phyloP scores from a whole-genome alignment of 2,329 filamentous ascomycete genomes.

The Aureobasidium melanogenum region DNA sequence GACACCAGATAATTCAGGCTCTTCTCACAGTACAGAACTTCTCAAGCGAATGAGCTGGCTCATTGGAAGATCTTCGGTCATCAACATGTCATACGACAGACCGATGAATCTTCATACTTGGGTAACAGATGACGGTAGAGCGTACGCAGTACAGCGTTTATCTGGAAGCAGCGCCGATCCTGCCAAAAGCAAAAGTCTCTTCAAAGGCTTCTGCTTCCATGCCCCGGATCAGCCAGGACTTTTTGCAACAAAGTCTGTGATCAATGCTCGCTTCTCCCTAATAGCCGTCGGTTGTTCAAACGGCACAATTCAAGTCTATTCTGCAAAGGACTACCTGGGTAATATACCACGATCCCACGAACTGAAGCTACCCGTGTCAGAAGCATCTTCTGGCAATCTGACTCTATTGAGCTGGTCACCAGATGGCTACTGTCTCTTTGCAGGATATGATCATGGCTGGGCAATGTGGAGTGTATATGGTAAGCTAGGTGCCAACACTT shows the following conservation, averaged over 20 bases:
- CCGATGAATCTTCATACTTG: constrained; percentile 95
- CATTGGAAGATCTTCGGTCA: constrained; percentile 64
- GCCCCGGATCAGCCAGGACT: constrained; percentile 51
- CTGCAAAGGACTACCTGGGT: constrained; percentile 82
- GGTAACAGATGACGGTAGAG: constrained; percentile 80
- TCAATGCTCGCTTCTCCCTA: constrained; percentile 91
- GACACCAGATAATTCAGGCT: constrained; percentile 72
- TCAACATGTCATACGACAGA: constrained; percentile 84
- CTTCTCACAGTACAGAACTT: constrained; percentile 84
- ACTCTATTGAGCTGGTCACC: constrained; percentile 79
- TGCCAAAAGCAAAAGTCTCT: constrained; percentile 55
- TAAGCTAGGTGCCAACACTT: constrained; percentile 78
- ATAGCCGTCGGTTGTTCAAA: constrained; percentile 77
- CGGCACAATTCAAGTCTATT: constrained; percentile 80
- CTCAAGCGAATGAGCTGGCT: constrained; percentile 81
- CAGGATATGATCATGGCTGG: constrained; percentile 88
- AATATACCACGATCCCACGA: constrained; percentile 84
- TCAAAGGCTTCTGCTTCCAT: constrained; percentile 89
- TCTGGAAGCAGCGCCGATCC: constrained; percentile 28
- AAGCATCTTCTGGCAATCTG: constrained; percentile 57
- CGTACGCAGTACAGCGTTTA: constrained; percentile 78
- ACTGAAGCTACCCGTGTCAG: constrained; percentile 60
- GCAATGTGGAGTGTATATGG: constrained; percentile 96
- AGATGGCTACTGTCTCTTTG: constrained; percentile 93
- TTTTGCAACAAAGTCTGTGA: constrained; percentile 63